phyloP scores from a whole-genome alignment of 2,329 filamentous ascomycete species.

The Parafenestella ontariensis region DNA sequence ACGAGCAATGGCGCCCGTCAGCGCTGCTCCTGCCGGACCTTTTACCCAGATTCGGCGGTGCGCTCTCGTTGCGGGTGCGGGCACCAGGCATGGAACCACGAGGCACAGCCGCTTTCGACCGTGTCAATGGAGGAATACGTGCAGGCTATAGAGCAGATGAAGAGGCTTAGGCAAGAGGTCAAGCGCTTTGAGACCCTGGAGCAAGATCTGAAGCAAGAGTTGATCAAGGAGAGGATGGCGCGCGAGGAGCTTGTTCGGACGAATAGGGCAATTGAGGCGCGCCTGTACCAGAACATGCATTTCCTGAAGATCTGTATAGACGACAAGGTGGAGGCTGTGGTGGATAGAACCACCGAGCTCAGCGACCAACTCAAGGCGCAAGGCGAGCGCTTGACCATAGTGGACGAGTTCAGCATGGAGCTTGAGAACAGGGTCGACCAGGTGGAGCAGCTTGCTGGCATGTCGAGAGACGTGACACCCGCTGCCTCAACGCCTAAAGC shows the following conservation, averaged over 20 bases:
- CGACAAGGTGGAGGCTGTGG: conserved; percentile 50
- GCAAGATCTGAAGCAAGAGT: conserved; percentile 46
- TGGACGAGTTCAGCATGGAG: conserved; percentile 52
- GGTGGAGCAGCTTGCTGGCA: conserved; percentile 34
- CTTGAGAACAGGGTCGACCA: conserved; percentile 48
- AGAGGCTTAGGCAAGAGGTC: conserved; percentile 43
- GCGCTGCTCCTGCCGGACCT: conserved; percentile 55
- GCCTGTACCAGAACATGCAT: conserved; percentile 50
- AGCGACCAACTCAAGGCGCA: conserved; percentile 48
- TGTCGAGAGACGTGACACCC: conserved; percentile 41
- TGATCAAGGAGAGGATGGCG: conserved; percentile 44
- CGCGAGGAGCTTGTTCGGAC: conserved; percentile 44
- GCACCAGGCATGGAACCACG: conserved; percentile 57
- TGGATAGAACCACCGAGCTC: conserved; percentile 49
- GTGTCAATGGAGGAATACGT: conserved; percentile 48
- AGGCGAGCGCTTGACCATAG: conserved; percentile 42
- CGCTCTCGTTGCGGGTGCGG: conserved; percentile 55
- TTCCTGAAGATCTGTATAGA: conserved; percentile 49
- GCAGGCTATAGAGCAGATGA: conserved; percentile 47
- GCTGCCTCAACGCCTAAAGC: conserved; percentile 38
- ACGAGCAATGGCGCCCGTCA: conserved; percentile 35
- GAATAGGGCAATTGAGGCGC: conserved; percentile 43
- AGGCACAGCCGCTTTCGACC: conserved; percentile 41
- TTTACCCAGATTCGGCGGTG: conserved; percentile 48
- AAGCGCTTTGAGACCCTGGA: conserved; percentile 44